Base-by-base conservation (phyloP, 108 stramenopile genomes). In the Epipyxis sp. region DNA sequence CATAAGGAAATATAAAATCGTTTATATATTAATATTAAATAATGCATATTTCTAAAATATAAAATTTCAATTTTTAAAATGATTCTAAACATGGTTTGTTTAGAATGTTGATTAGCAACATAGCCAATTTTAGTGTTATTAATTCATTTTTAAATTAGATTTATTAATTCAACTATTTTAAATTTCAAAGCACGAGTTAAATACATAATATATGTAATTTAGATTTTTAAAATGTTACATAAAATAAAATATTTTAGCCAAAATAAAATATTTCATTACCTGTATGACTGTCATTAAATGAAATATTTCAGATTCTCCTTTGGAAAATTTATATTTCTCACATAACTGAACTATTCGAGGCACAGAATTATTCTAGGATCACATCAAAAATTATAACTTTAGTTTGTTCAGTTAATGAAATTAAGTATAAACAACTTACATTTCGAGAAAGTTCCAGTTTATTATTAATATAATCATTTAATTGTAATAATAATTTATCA, bases 341-440 rank as follows among this genome's bases (percentile, higher is more conserved):
- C 71, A 74, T 27, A 74, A 42, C 3, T 74, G 40, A 16, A 74
- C 27, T 46, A 74, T 34, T 13, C 71, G 71, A 29, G 71, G 71
- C 65, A 20, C 40, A 25, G 16, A 20, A 20, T 37, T 37, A 16
- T 68, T 25, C 54, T 57, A 20, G 20, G 16, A 68, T 37, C 40
- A 20, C 40, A 68, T 20, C 13, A 41, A 25, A 37, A 68, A 68
- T 41, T 16, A 25, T 37, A 68, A 68, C 40, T 13, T 37, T 20
- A 37, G 29, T 68, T 20, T 37, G 20, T 20, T 25, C 16, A 37
- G 29, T 37, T 37, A 25, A 20, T 68, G 41, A 37, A 20, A 25
- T 13, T 16, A 41, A 68, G 20, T 29, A 46, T 6, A 39, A 29
- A 10, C 16, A 20, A 6, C 20, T 54, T 46, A 39, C 46, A 29